These are phyloP conservation scores for Draba incana DNA, from an alignment of 345 rosid species.

Conservation along the genomic window DNA sequence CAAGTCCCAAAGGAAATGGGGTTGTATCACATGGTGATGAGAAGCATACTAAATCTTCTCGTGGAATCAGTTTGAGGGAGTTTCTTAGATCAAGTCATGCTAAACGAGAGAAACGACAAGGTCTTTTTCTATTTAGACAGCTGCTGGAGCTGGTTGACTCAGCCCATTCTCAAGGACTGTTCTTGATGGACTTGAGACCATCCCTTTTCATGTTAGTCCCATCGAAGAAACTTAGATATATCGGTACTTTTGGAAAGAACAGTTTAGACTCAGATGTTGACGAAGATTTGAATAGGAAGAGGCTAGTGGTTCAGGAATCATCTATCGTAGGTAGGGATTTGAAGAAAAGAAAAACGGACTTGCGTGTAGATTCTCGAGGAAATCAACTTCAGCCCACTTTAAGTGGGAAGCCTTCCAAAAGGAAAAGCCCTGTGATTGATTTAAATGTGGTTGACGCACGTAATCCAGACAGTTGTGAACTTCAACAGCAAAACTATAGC, in stretches of 20 bases:
- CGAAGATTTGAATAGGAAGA: constrained; percentile 49
- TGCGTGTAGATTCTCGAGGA: constrained; percentile 34
- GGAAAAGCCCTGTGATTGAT: constrained; percentile 38
- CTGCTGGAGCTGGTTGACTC: constrained; percentile 69
- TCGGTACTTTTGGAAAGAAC: constrained; percentile 52
- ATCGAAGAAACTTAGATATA: constrained; percentile 52
- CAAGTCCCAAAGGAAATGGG: constrained; percentile 36
- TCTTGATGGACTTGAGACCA: constrained; percentile 59
- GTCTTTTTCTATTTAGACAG: constrained; percentile 60
- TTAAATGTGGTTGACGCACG: constrained; percentile 34
- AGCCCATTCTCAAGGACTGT: constrained; percentile 64
- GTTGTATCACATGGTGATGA: constrained; percentile 38
- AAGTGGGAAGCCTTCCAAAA: constrained; percentile 32
- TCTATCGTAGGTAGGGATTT: constrained; percentile 29
- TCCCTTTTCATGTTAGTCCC: constrained; percentile 55
- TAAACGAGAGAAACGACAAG: constrained; percentile 49
- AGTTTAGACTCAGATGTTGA: constrained; percentile 32
- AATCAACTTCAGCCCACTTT: constrained; percentile 40
- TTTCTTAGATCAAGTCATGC: constrained; percentile 49
- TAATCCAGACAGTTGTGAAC: constrained; percentile 41
- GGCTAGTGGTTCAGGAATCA: constrained; percentile 43
- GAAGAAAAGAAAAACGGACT: constrained; percentile 50
- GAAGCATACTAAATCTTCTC: constrained; percentile 39
- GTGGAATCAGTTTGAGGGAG: constrained; percentile 62
- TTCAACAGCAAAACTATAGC: constrained; percentile 39